phyloP scores from a whole-genome alignment of 164 flowering plant species.

The Taxillus chinensis region DNA sequence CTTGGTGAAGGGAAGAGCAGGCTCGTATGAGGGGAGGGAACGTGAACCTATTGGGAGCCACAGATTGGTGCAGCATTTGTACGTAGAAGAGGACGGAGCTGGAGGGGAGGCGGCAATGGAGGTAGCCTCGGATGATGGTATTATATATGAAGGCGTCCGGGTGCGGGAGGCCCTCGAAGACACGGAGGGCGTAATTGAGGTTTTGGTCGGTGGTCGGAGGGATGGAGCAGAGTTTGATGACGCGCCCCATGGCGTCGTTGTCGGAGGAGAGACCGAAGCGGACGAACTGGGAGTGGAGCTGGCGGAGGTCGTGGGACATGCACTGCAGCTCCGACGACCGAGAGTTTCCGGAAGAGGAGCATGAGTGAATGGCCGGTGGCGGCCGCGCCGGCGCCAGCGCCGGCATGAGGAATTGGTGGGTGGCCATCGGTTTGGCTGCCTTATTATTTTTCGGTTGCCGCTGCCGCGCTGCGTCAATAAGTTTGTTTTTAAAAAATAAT shows the following conservation, averaged over 20 bases:
- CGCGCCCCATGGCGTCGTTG: constrained; percentile 34
- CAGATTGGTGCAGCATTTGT: constrained; percentile 25
- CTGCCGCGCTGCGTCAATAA: too few relatives aligned
- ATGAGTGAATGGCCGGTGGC: too few relatives aligned
- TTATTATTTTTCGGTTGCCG: too few relatives aligned
- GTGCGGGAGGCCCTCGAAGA: constrained; percentile 28
- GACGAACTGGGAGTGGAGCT: constrained; percentile 32
- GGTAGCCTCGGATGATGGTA: constrained; percentile 34
- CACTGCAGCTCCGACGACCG: constrained; percentile 21
- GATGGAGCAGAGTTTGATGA: constrained; percentile 34
- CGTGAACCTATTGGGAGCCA: constrained; percentile 35
- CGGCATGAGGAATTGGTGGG: too few relatives aligned
- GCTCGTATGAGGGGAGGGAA: constrained; percentile 39
- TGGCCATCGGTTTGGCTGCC: too few relatives aligned
- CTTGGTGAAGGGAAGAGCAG: constrained; percentile 23
- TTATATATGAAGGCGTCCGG: constrained; percentile 48
- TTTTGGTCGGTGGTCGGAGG: constrained; percentile 20
- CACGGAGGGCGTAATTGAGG: constrained; percentile 29
- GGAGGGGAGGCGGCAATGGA: constrained; percentile 9
- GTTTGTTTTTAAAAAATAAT: too few relatives aligned
- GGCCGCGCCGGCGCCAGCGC: too few relatives aligned
- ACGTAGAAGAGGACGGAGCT: constrained; percentile 21
- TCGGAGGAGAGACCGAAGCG: constrained; percentile 36
- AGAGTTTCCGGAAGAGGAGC: neutral
- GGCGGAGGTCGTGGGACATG: constrained; percentile 17